Percentiles rank a stretch among this genome's conserved stretches.
These are phyloP conservation scores for Eragrostis curvula DNA, from an alignment of 176 grass and related monocot genomes.

Conservation along the genomic window DNA sequence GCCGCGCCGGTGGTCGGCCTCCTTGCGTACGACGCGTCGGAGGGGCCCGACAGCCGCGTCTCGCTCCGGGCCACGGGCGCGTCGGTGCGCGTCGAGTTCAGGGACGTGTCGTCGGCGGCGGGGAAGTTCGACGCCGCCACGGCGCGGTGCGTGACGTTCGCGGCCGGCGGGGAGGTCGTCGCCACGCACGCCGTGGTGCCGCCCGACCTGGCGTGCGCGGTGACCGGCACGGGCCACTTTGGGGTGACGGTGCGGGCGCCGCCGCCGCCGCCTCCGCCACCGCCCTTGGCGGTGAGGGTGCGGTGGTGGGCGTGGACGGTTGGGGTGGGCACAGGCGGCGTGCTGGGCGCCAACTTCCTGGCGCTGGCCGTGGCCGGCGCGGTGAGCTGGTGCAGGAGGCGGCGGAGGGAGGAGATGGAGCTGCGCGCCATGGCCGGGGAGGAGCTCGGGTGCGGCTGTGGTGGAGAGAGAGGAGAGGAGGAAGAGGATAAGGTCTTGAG, in stretches of 20 bases:
- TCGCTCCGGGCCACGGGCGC: slow-evolving; percentile 31
- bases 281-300: not conserved
- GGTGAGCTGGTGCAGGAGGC: slow-evolving; percentile 44
- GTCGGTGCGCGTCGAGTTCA: slow-evolving; percentile 49
- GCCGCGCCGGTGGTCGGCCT: slow-evolving; percentile 41
- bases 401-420: slow-evolving; percentile 63
- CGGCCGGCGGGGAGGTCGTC: slow-evolving; percentile 18
- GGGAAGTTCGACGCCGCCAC: slow-evolving; percentile 29
- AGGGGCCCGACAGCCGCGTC: slow-evolving; percentile 29
- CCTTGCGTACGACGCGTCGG: slow-evolving; percentile 52
- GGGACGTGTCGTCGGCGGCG: not conserved
- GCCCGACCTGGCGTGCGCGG: slow-evolving; percentile 28
- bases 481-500: too few relatives aligned
- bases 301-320: slow-evolving; percentile 46
- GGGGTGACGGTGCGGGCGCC: slow-evolving; percentile 32
- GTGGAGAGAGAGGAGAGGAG: too few relatives aligned
- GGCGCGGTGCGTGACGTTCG: slow-evolving; percentile 52
- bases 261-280: not conserved
- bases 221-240: slow-evolving; percentile 56
- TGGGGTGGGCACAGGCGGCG: not conserved
- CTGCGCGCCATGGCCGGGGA: slow-evolving; percentile 20
- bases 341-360: slow-evolving; percentile 7
- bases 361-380: slow-evolving; percentile 33
- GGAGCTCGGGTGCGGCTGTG: slow-evolving; percentile 51
- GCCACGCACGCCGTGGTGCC: slow-evolving; percentile 35